Base-by-base conservation (phyloP, 768 basidiomycete species). In the Boletus vinaceobasis region DNA sequence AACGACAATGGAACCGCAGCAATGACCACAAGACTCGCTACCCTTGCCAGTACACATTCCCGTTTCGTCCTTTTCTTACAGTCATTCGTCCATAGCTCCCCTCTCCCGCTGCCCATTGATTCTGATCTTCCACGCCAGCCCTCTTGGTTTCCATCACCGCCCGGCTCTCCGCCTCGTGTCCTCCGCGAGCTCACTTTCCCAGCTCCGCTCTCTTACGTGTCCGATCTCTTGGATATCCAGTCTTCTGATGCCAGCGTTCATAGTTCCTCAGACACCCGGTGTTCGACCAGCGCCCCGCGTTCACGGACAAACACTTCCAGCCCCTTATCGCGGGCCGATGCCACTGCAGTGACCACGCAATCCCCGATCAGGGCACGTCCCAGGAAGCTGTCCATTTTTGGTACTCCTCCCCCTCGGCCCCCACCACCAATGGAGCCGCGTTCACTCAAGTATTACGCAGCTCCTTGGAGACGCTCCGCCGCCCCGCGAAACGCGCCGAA, bases 51-150 rank as follows among this genome's bases (percentile, higher is more conserved):
- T 23, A 80, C 85, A 3, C 88, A 92, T 64, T 87, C 89, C 14
- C 82, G 88, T 10, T 83, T 88, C 60, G 84, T 90, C 21, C 79
- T 92, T 17, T 74, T 89, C 17, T 72, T 91, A 4, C 90, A 91
- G 60, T 81, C 87, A 2, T 71, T 90, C 40, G 82, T 85, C 1
- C 84, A 91, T 63, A 84, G 85, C 54, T 83, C 84, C 1, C 64
- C 70, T 21, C 62, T 75, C 7, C 75, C 81, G 14, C 64, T 80
- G 7, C 76, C 77, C 10, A 63, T 73, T 14, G 83, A 84, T 52
- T 70, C 70, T 14, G 79, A 81, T 46, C 68, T 60, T 39, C 67
- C 75, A 5, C 67, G 68, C 5, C 71, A 60, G 11, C 50, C 61
- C 21, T 54, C 48, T 52, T 66, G 53, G 21, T 53, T 62, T 26